Evolutionary conservation across 345 rosid genomes (phyloP), one percentile per base, ranked within the genome.

Genomic region (Melastoma malabathricum): DNA sequence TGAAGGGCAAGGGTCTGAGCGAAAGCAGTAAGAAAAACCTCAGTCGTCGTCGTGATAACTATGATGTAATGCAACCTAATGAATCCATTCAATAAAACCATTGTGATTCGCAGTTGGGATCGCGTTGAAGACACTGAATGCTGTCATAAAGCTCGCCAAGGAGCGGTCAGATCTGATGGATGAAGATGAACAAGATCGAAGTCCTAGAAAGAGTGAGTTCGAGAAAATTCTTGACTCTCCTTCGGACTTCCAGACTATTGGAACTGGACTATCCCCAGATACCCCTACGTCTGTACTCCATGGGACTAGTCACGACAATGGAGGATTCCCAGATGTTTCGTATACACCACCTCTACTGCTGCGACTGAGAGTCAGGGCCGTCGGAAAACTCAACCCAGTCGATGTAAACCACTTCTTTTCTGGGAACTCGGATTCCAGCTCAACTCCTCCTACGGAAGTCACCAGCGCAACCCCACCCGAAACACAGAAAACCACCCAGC

Each of bases 311-410:
- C 41, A 6, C 22, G 58, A 44, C 12, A 44, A 60, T 34, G 55
- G 47, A 5, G 59, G 63, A 27, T 46, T 56, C 49, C 43, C 27
- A 10, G 54, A 55, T 43, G 56, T 41, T 22, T 58, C 65, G 43
- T 54, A 63, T 49, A 65, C 57, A 0, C 70, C 75, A 0, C 56
- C 81, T 2, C 62, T 67, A 56, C 72, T 68, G 51, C 50, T 56
- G 58, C 71, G 71, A 27, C 60, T 79, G 12, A 59, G 94, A 64
- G 77, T 81, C 49, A 84, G 82, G 54, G 79, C 90, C 27, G 70
- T 81, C 19, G 94, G 76, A 50, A 93, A 83, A 55, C 56, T 81
- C 59, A 88, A 77, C 64, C 90, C 83, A 13, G 59, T 84, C 2
- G 94, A 81, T 43, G 55, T 75, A 46, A 81, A 84, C 62, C 74